Percentiles rank a stretch among this genome's conserved stretches.
These are phyloP conservation scores for Cercospora berteroae DNA, from an alignment of 2,329 filamentous ascomycete species.

Conservation along the genomic window DNA sequence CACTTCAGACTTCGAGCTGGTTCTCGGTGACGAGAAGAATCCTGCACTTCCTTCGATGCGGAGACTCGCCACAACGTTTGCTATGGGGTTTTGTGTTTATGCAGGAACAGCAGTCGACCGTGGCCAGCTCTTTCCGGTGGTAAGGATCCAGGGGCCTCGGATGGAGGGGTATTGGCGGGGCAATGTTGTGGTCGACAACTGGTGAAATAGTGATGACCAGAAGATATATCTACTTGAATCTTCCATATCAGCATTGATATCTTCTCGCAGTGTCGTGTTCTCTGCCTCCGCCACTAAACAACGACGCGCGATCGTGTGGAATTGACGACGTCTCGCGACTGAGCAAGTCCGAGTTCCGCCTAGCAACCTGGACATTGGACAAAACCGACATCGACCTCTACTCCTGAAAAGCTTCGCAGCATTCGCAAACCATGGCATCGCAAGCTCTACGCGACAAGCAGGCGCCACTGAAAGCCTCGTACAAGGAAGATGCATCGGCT, in stretches of 20 bases:
- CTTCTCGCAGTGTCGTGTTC: not conserved
- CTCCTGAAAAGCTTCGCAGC: not conserved
- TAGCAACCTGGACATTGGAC: not conserved
- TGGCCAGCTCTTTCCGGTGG: constrained; percentile 7
- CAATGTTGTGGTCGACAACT: constrained; percentile 4
- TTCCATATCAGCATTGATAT: not conserved
- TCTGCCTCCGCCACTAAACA: not conserved
- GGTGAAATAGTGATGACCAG: not conserved
- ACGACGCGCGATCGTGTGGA: not conserved
- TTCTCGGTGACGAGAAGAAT: not conserved
- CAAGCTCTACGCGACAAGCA: constrained; percentile 47
- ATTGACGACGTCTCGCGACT: not conserved
- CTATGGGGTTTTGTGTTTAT: constrained; percentile 9
- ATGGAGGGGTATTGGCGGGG: constrained; percentile 15
- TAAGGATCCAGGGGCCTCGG: constrained; percentile 9
- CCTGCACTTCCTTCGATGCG: not conserved
- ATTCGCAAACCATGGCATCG: constrained; percentile 22
- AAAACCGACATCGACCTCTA: not conserved
- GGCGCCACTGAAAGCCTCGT: constrained; percentile 50
- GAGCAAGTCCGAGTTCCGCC: not conserved
- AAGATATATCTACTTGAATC: not conserved
- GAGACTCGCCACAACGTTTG: not conserved
- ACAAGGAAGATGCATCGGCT: constrained; percentile 45
- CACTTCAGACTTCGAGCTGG: not conserved
- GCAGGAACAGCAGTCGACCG: constrained; percentile 4